These are phyloP conservation scores for Hericium rajendrae DNA, from an alignment of 768 basidiomycete species.

Conservation along the genomic window DNA sequence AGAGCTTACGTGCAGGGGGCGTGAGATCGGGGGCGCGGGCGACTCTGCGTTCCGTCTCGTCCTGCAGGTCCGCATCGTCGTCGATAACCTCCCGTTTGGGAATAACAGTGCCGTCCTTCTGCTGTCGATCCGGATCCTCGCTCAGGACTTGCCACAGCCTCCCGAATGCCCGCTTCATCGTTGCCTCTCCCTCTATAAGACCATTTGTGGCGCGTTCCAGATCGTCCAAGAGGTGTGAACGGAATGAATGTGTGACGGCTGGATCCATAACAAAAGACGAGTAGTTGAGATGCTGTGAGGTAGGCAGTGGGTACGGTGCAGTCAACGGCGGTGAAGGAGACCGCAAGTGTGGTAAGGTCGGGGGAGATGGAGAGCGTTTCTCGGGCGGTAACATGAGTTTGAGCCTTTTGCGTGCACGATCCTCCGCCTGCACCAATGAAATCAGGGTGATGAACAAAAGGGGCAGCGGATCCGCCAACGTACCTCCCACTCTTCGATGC, in stretches of 20 bases:
- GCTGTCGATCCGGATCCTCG: slow-evolving; percentile 46
- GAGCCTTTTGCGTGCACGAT: slow-evolving; percentile 74
- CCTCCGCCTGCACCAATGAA: slow-evolving; percentile 50
- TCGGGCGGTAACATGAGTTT: slow-evolving; percentile 51
- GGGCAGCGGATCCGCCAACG: slow-evolving; percentile 13
- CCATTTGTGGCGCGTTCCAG: slow-evolving; percentile 75
- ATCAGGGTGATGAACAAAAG: slow-evolving; percentile 10
- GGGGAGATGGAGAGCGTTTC: slow-evolving; percentile 62
- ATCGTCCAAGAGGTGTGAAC: slow-evolving; percentile 67
- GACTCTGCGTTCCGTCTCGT: slow-evolving; percentile 33
- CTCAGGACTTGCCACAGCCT: slow-evolving; percentile 74
- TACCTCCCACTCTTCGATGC: slow-evolving; percentile 83
- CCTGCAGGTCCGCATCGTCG: slow-evolving; percentile 26
- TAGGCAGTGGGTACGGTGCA: slow-evolving; percentile 66
- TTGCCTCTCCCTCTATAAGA: slow-evolving; percentile 75
- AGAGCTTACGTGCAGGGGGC: slow-evolving; percentile 56
- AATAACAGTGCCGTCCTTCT: slow-evolving; percentile 32
- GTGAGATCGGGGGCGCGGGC: slow-evolving; percentile 59
- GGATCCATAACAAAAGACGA: slow-evolving; percentile 83
- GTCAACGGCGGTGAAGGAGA: slow-evolving; percentile 72
- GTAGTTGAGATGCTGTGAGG: slow-evolving; percentile 61
- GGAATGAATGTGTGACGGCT: slow-evolving; percentile 75
- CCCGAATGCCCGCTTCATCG: slow-evolving; percentile 64
- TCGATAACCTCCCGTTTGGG: slow-evolving; percentile 64
- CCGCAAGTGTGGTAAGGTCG: slow-evolving; percentile 63